Evolutionary conservation across 2,329 filamentous ascomycete genomes (phyloP).

Genomic region (Cercospora sp.): DNA sequence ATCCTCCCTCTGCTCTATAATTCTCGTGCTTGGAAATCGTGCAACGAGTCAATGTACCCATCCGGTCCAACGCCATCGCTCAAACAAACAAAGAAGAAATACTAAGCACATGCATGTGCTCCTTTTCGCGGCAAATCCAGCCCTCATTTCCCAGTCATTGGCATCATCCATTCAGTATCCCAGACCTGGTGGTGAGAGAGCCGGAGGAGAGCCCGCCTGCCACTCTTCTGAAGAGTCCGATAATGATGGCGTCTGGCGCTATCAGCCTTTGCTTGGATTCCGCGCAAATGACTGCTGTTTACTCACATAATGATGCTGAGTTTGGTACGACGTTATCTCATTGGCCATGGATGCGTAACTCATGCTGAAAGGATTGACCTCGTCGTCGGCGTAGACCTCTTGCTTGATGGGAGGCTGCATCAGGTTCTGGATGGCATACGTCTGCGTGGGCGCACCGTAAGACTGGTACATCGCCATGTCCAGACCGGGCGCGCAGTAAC

Average conservation of each 20-base stretch:
- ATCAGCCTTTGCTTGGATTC: slow-evolving; percentile 34
- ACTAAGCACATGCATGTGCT: not conserved
- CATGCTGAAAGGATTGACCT: slow-evolving; percentile 66
- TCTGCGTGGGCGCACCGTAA: slow-evolving; percentile 51
- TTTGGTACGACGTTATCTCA: slow-evolving; percentile 58
- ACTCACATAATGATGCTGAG: slow-evolving; percentile 67
- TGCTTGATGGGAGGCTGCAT: slow-evolving; percentile 60
- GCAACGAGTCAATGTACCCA: not conserved
- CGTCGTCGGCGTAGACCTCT: slow-evolving; percentile 61
- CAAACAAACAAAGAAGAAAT: not conserved
- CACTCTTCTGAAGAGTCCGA: slow-evolving; percentile 71
- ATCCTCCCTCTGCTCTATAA: slow-evolving; percentile 1
- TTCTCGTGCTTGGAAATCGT: not conserved
- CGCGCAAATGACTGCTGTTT: slow-evolving; percentile 38
- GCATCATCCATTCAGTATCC: not conserved
- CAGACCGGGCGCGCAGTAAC: slow-evolving; percentile 41
- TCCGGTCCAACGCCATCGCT: slow-evolving; percentile 17
- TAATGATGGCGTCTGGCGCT: slow-evolving; percentile 69
- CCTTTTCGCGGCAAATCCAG: not conserved
- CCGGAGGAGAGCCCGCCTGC: slow-evolving; percentile 44
- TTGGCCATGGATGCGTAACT: slow-evolving; percentile 64
- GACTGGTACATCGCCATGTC: slow-evolving; percentile 52
- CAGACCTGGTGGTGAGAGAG: slow-evolving; percentile 24
- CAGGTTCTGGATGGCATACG: slow-evolving; percentile 44
- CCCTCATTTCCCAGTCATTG: not conserved